Percentiles rank a stretch among this genome's conserved stretches.
phyloP scores from a whole-genome alignment of 805 yeast genomes.

The Alloascoidea africana region DNA sequence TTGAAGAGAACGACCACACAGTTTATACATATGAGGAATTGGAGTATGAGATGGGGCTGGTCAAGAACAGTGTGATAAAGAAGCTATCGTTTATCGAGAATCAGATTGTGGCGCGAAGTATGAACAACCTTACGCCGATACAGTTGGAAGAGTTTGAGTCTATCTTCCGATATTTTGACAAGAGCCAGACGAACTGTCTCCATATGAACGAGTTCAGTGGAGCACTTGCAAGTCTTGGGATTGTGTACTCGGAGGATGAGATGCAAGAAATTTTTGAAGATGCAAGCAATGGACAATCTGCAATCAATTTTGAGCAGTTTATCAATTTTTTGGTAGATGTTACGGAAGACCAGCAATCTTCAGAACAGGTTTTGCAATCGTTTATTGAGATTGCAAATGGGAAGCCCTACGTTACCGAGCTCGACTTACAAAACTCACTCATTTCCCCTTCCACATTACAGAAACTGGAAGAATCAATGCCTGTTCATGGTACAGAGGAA shows the following conservation, averaged over 20 bases:
- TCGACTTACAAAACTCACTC: conserved; percentile 22
- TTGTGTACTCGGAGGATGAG: conserved; percentile 20
- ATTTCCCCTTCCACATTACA: conserved; percentile 18
- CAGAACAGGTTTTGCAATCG: conserved; percentile 21
- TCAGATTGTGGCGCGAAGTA: conserved; percentile 21
- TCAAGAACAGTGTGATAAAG: conserved; percentile 22
- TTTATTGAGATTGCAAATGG: conserved; percentile 26
- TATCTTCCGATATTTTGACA: conserved; percentile 25
- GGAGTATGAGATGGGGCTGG: conserved; percentile 20
- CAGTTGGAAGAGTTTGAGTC: conserved; percentile 27
- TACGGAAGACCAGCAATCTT: conserved; percentile 22
- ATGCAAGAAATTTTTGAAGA: conserved; percentile 21
- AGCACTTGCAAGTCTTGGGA: conserved; percentile 26
- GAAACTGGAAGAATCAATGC: conserved; percentile 15
- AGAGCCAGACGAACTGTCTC: conserved; percentile 20
- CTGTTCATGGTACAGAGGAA: conserved; percentile 10
- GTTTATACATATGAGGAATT: conserved; percentile 22
- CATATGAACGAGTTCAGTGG: conserved; percentile 26
- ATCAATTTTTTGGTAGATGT: conserved; percentile 22
- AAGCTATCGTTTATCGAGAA: conserved; percentile 26
- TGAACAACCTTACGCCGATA: conserved; percentile 19
- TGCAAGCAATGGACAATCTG: conserved; percentile 12
- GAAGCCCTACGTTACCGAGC: conserved; percentile 20
- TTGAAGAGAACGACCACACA: conserved; percentile 22
- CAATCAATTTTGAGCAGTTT: conserved; percentile 16